These are phyloP conservation scores for Prunus kanzakura DNA, from an alignment of 306 rosid species.

Conservation along the genomic window DNA sequence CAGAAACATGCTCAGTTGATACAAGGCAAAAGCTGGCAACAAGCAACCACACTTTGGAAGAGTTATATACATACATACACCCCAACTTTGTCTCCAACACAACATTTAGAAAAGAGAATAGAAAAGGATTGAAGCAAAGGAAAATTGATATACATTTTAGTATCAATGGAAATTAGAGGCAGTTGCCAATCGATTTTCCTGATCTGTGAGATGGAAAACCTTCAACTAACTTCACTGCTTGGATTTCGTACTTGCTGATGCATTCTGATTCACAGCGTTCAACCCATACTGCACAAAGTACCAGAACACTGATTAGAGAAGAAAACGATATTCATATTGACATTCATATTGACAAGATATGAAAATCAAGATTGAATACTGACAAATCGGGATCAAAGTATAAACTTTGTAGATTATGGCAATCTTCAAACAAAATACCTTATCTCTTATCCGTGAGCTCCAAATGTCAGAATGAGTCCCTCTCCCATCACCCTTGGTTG, in stretches of 20 bases:
- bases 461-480: conserved; percentile 64
- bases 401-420: background rate
- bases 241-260: conserved; percentile 35
- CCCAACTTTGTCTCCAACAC: background rate
- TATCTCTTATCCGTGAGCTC: conserved; percentile 82
- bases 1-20: background rate
- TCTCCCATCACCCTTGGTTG: conserved; percentile 46
- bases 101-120: background rate
- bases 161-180: conserved; percentile 19
- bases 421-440: conserved; percentile 49
- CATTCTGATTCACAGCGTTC: conserved; percentile 40
- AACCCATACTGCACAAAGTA: conserved; percentile 70
- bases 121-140: background rate
- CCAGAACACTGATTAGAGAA: conserved; percentile 16
- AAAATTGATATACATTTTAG: conserved; percentile 26
- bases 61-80: conserved; percentile 14
- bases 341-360: background rate
- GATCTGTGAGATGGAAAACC: background rate
- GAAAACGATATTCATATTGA: background rate
- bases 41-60: background rate
- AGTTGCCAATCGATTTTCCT: conserved; percentile 7
- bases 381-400: background rate
- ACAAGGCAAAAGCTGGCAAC: conserved; percentile 4
- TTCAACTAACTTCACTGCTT: conserved; percentile 34
- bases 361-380: background rate